Conservation (phyloP, 257 asterid species). For the Solanum pennellii region DNA sequence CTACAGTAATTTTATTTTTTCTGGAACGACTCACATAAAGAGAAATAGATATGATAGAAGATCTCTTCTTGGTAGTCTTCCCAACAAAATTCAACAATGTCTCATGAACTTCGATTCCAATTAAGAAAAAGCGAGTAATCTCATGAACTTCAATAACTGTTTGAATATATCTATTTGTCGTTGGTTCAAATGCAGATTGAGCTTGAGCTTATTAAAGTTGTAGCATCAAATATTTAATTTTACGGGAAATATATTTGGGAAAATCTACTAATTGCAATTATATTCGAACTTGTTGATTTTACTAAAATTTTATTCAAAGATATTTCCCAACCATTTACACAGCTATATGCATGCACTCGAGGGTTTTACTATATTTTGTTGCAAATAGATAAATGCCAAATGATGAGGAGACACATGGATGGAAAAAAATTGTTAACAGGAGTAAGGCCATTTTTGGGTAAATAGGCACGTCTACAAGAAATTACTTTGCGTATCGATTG, state of each 20-base stretch:
- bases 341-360: not conserved
- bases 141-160: no score
- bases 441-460: no score
- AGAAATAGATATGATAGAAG: not conserved
- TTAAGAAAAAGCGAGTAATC: no score
- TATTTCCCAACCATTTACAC: not conserved
- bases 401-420: not conserved
- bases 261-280: not conserved
- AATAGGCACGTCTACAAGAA: no score
- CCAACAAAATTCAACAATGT: not conserved
- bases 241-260: not conserved
- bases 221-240: not conserved
- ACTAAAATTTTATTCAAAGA: not conserved
- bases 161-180: no score
- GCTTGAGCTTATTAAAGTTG: not conserved
- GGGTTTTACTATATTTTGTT: not conserved
- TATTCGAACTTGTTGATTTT: not conserved
- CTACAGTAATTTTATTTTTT: no score
- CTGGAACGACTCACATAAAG: not conserved
- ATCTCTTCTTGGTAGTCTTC: not conserved
- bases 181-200: no score
- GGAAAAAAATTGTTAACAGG: not conserved
- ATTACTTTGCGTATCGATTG: not conserved
- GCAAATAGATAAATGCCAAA: not conserved
- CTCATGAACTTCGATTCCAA: no score